Conservation (phyloP, 768 basidiomycete species). For the Lactarius pseudohatsudake region DNA sequence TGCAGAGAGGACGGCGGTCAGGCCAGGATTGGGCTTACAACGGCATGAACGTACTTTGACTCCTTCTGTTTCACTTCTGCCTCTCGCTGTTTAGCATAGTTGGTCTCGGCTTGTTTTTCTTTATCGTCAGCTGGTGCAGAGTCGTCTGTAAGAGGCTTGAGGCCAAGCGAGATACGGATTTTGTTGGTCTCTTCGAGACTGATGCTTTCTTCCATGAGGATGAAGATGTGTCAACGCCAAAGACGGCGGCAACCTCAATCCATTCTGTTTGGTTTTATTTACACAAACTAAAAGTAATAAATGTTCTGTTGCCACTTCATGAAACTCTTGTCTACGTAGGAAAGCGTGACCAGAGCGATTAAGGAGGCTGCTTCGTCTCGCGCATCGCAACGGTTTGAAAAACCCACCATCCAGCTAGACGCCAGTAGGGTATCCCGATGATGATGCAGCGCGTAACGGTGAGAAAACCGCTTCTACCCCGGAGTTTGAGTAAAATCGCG, state of each 20-base stretch:
- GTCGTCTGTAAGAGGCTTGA: slow-evolving; percentile 90
- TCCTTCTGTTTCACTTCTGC: slow-evolving; percentile 68
- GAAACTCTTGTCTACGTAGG: slow-evolving; percentile 82
- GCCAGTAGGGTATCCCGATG: slow-evolving; percentile 51
- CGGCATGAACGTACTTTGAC: slow-evolving; percentile 56
- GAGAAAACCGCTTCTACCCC: slow-evolving; percentile 27
- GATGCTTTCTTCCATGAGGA: slow-evolving; percentile 76
- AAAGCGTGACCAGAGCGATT: slow-evolving; percentile 79
- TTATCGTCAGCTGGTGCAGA: slow-evolving; percentile 64
- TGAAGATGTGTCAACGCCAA: neutral
- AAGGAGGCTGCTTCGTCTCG: slow-evolving; percentile 61
- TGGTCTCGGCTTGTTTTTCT: slow-evolving; percentile 84
- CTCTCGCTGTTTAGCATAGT: slow-evolving; percentile 75
- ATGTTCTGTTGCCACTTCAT: slow-evolving; percentile 66
- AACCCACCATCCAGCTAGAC: slow-evolving; percentile 59
- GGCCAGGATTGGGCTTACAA: slow-evolving; percentile 25
- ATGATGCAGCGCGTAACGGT: slow-evolving; percentile 48
- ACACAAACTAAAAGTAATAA: neutral
- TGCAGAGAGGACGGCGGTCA: slow-evolving; percentile 18
- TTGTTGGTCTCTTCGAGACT: slow-evolving; percentile 95
- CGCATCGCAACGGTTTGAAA: slow-evolving; percentile 40
- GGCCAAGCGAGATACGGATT: slow-evolving; percentile 89
- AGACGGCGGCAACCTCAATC: neutral
- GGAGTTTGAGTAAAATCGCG: slow-evolving; percentile 25
- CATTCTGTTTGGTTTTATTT: slow-evolving; percentile 19